These are phyloP conservation scores for Picea sitchensis DNA, from an alignment of 75 land plant species.

Conservation along the genomic window DNA sequence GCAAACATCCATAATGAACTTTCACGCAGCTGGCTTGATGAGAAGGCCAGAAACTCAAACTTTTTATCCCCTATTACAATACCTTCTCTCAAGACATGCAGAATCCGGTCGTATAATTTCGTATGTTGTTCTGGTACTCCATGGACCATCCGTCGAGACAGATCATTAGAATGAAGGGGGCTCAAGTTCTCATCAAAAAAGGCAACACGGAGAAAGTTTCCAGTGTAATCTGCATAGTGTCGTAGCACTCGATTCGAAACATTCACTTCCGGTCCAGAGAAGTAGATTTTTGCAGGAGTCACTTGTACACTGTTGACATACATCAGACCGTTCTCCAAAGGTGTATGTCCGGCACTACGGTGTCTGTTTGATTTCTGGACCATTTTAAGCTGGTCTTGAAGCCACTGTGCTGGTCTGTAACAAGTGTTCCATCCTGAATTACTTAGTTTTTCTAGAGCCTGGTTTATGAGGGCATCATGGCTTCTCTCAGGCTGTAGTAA, in stretches of 20 bases:
- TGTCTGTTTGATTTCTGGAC: background rate
- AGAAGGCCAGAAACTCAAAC: slow-evolving; percentile 90
- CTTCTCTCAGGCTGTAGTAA: slow-evolving; percentile 32
- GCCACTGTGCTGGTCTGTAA: slow-evolving; percentile 48
- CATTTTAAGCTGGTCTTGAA: slow-evolving; percentile 26
- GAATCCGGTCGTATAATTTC: slow-evolving; percentile 45
- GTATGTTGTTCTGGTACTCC: slow-evolving; percentile 23
- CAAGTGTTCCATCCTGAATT: slow-evolving; percentile 24
- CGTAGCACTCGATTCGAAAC: slow-evolving; percentile 78
- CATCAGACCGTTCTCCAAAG: slow-evolving; percentile 41
- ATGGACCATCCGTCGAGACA: slow-evolving; percentile 16
- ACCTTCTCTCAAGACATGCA: slow-evolving; percentile 50
- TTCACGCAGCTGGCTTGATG: slow-evolving; percentile 86
- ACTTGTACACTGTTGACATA: slow-evolving; percentile 64
- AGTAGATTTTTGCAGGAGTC: slow-evolving; percentile 81
- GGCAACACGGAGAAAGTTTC: slow-evolving; percentile 73
- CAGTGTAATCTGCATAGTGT: slow-evolving; percentile 32
- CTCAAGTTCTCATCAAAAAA: slow-evolving; percentile 82
- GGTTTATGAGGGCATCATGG: too few relatives aligned
- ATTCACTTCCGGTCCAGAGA: slow-evolving; percentile 81
- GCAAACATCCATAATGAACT: slow-evolving; percentile 95
- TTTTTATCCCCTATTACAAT: slow-evolving; percentile 60
- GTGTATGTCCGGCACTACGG: slow-evolving; percentile 10
- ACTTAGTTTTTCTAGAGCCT: background rate
- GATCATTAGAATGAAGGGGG: slow-evolving; percentile 33